Base-by-base conservation (phyloP, 2,329 filamentous ascomycete genomes). In the Aspergillus novofumigatus region DNA sequence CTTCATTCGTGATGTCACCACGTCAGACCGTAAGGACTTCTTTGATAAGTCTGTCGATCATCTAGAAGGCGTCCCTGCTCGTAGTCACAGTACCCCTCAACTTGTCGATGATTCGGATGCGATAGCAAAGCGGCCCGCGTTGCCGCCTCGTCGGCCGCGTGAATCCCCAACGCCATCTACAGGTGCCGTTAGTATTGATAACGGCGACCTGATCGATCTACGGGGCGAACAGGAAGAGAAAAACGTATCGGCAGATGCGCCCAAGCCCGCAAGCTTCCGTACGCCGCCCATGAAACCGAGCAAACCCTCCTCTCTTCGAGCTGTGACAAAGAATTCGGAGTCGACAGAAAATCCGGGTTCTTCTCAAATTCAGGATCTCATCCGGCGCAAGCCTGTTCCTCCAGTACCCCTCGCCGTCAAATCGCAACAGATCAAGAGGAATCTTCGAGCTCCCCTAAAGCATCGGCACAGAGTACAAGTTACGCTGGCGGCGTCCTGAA, bases 1-100 rank as follows among this genome's bases (percentile, higher is more conserved):
- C 6, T 97, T 97, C 73, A 97, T 99, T 62, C 85, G 95, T 55
- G 94, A 99, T 73, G 91, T 99, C 23, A 99, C 94, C 0, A 96
- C 91, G 0, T 83, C 88, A 0, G 83, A 89, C 41, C 80, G 79
- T 49, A 80, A 85, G 11, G 85, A 84, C 0, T 97, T 94, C 71
- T 97, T 97, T 68, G 90, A 96, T 62, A 81, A 85, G 14, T 81
- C 83, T 0, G 69, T 79, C 69, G 74, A 61, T 62, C 72, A 69
- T 42, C 55, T 72, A 20, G 68, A 73, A 44, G 45, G 53, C 10
- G 55, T 51, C 6, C 25, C 61, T n/a, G 47, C 58, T 44, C 67
- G 65, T 49, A 71, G 58, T 54, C 62, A 57, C 32, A 70, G 66
- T 52, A 64, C 62, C 10, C 61, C 67, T 14, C 62, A 69, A 35